Percentiles rank a stretch among this genome's conserved stretches.
These are phyloP conservation scores for Neurospora sp. DNA, from an alignment of 495 filamentous ascomycete species.

Conservation along the genomic window DNA sequence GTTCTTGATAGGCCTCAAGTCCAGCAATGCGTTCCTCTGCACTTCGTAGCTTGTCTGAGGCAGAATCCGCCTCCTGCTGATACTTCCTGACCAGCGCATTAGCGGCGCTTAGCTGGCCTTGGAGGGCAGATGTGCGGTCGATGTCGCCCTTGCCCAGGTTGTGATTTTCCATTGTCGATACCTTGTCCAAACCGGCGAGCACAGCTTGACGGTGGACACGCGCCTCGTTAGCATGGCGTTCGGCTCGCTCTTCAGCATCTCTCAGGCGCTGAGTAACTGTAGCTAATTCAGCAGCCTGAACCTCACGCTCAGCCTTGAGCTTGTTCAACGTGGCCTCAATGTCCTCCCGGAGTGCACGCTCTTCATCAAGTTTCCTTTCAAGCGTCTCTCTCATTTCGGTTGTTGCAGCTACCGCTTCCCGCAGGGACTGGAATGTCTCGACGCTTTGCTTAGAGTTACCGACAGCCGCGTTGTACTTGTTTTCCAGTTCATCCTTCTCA, in stretches of 20 bases:
- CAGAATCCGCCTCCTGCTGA: slow-evolving; percentile 79
- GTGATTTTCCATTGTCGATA: slow-evolving; percentile 41
- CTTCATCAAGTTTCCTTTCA: slow-evolving; percentile 77
- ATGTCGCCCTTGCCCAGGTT: slow-evolving; percentile 47
- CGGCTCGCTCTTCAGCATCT: slow-evolving; percentile 86
- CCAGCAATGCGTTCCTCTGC: slow-evolving; percentile 95
- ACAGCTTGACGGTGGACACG: slow-evolving; percentile 76
- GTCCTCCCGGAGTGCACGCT: slow-evolving; percentile 61
- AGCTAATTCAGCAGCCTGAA: slow-evolving; percentile 71
- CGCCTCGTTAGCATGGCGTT: slow-evolving; percentile 79
- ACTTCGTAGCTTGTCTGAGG: slow-evolving; percentile 77
- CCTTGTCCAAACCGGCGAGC: slow-evolving; percentile 68
- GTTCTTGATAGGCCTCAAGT: slow-evolving; percentile 92
- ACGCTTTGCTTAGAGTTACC: slow-evolving; percentile 59
- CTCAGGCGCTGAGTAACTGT: slow-evolving; percentile 59
- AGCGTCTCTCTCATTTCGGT: slow-evolving; percentile 62
- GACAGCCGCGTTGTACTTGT: slow-evolving; percentile 57
- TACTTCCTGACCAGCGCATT: slow-evolving; percentile 75
- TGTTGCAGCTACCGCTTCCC: slow-evolving; percentile 69
- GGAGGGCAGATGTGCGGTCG: slow-evolving; percentile 68
- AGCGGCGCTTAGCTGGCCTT: slow-evolving; percentile 68
- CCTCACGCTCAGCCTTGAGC: slow-evolving; percentile 77
- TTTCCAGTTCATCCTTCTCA: slow-evolving; percentile 72
- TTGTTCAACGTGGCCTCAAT: slow-evolving; percentile 72
- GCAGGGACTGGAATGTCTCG: slow-evolving; percentile 62